These are phyloP conservation scores for Lecanicillium sp. DNA, from an alignment of 2,329 filamentous ascomycete species.

Conservation along the genomic window DNA sequence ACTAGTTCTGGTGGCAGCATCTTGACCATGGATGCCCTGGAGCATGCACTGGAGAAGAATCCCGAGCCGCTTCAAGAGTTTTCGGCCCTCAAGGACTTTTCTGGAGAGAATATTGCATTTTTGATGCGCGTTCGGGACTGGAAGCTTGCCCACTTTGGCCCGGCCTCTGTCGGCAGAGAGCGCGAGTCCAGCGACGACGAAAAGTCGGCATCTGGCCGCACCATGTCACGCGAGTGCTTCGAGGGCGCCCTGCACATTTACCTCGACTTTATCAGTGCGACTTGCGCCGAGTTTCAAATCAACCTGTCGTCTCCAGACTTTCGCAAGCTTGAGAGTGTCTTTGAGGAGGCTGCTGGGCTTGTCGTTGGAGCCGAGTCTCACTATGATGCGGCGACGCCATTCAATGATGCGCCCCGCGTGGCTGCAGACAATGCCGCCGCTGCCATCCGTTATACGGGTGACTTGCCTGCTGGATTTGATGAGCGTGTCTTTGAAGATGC, in stretches of 20 bases:
- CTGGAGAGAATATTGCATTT: constrained; percentile 61
- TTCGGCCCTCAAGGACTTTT: constrained; percentile 55
- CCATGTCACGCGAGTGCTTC: constrained; percentile 41
- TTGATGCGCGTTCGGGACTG: constrained; percentile 48
- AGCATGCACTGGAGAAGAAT: constrained; percentile 48
- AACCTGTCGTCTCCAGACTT: constrained; percentile 54
- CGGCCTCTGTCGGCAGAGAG: constrained; percentile 14
- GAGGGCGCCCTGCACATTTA: constrained; percentile 53
- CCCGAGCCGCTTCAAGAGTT: constrained; percentile 51
- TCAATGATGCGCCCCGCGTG: constrained; percentile 23
- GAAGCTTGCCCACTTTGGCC: constrained; percentile 27
- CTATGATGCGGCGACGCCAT: constrained; percentile 35
- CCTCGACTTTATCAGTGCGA: constrained; percentile 49
- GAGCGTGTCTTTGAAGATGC: constrained; percentile 50
- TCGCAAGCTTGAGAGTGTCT: constrained; percentile 44
- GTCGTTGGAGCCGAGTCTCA: constrained; percentile 30
- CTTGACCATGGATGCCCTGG: constrained; percentile 51
- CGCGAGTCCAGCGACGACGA: constrained; percentile 10
- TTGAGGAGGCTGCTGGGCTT: constrained; percentile 43
- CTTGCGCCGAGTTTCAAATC: constrained; percentile 57
- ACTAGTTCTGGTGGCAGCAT: constrained; percentile 33
- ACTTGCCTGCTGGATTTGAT: constrained; percentile 43
- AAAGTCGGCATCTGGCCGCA: constrained; percentile 14
- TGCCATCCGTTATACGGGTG: constrained; percentile 27
- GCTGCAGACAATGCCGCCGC: constrained; percentile 12